Percentiles rank a stretch among this genome's conserved stretches.
phyloP scores from a whole-genome alignment of 345 rosid genomes.

The Reutealis trisperma region DNA sequence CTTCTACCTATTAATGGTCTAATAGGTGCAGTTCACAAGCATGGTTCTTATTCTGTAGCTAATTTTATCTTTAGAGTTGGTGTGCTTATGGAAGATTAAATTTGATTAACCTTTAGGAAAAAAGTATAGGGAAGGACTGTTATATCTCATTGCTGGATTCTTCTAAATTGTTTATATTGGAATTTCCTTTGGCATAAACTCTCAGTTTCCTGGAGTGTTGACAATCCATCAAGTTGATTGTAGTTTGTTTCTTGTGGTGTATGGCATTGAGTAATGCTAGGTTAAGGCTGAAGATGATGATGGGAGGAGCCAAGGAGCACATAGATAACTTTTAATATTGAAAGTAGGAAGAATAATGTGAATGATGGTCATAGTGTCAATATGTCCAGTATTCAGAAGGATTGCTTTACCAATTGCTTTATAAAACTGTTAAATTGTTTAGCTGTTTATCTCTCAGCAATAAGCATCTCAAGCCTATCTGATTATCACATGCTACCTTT shows the following conservation, averaged over 20 bases:
- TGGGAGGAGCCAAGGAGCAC: too few relatives aligned
- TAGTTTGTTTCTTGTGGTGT: too few relatives aligned
- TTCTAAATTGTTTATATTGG: background rate
- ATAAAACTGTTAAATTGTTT: background rate
- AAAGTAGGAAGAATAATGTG: too few relatives aligned
- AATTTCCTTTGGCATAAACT: background rate
- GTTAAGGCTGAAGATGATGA: too few relatives aligned
- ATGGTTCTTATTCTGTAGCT: background rate
- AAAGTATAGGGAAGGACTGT: background rate
- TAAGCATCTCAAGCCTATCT: background rate
- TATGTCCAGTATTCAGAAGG: too few relatives aligned
- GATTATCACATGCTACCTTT: background rate
- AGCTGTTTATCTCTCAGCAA: background rate
- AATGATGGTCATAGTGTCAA: too few relatives aligned
- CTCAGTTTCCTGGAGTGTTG: background rate
- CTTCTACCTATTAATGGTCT: background rate
- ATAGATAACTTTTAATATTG: too few relatives aligned
- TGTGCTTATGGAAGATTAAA: background rate
- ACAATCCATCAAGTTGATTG: background rate
- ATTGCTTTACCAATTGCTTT: too few relatives aligned
- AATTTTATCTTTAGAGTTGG: background rate
- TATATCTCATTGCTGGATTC: background rate
- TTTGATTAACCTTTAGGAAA: background rate
- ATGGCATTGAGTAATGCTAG: too few relatives aligned
- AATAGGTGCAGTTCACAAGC: background rate